A percentile compares a stretch with the other conserved stretches of the same genome.
These are phyloP conservation scores for Prinsepia uniflora DNA, from an alignment of 306 rosid species.

Conservation along the genomic window DNA sequence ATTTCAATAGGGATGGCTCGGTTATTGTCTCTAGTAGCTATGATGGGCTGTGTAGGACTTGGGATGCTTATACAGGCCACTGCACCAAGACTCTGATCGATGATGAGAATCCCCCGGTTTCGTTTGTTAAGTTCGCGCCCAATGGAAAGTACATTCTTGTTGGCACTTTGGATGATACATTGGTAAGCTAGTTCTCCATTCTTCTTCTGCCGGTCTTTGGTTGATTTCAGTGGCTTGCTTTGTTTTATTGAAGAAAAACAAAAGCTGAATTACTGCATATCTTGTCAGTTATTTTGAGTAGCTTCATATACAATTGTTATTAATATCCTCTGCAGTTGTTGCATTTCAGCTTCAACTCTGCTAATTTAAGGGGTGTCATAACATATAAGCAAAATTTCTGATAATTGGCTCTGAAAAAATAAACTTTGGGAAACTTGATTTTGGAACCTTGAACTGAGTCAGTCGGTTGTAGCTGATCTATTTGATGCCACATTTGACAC, in stretches of 20 bases:
- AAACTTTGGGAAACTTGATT: background rate
- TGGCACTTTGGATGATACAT: slow-evolving; percentile 82
- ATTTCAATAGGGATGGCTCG: slow-evolving; percentile 80
- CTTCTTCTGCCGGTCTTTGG: background rate
- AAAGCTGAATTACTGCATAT: background rate
- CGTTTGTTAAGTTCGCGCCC: slow-evolving; percentile 87
- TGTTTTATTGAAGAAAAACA: too few species aligned
- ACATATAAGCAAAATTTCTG: background rate
- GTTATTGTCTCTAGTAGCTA: slow-evolving; percentile 95
- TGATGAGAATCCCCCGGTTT: slow-evolving; percentile 94
- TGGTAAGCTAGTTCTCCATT: slow-evolving; percentile 42
- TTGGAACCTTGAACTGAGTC: background rate
- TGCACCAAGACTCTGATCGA: slow-evolving; percentile 90
- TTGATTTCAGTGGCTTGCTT: slow-evolving; percentile 3
- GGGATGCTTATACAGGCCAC: slow-evolving; percentile 91
- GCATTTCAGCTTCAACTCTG: background rate
- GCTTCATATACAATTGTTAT: background rate
- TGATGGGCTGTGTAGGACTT: slow-evolving; percentile 88
- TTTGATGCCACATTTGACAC: background rate
- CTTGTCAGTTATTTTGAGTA: background rate
- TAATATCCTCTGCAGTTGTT: too few species aligned
- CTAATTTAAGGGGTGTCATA: background rate
- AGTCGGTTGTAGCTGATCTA: background rate
- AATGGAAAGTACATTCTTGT: slow-evolving; percentile 84
- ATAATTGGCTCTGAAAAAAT: background rate